Conservation (phyloP, 495 filamentous ascomycete genomes). For the Usnea hakonensis region DNA sequence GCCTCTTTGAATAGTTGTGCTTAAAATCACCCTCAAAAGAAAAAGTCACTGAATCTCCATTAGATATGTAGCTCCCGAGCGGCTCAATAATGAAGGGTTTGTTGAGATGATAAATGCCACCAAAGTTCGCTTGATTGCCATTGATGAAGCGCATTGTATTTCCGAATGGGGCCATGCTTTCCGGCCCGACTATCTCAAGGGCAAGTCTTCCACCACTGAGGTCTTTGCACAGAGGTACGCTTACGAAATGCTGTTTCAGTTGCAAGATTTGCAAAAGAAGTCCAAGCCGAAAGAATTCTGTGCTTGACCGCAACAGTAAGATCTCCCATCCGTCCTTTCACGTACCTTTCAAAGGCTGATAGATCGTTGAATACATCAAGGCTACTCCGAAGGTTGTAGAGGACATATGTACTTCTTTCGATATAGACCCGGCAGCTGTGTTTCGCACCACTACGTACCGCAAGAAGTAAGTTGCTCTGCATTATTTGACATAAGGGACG, state of each 20-base stretch:
- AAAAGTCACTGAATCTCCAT: slow-evolving; percentile 2
- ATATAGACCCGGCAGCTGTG: slow-evolving; percentile 40
- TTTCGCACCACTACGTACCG: slow-evolving; percentile 52
- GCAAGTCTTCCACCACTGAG: not conserved
- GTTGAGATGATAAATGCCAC: slow-evolving; percentile 44
- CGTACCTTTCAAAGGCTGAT: not conserved
- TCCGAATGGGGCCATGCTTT: slow-evolving; percentile 57
- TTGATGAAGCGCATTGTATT: slow-evolving; percentile 55
- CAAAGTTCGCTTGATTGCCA: slow-evolving; percentile 46
- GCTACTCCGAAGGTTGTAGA: slow-evolving; percentile 47
- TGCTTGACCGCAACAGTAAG: slow-evolving; percentile 48
- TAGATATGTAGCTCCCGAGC: slow-evolving; percentile 46
- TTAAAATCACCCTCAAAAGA: not conserved
- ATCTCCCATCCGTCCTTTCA: not conserved
- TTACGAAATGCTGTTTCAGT: slow-evolving; percentile 27
- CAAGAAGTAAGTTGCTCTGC: slow-evolving; percentile 30
- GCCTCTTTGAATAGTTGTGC: not conserved
- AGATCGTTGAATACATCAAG: slow-evolving; percentile 11
- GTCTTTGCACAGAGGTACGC: not conserved
- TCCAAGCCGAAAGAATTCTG: slow-evolving; percentile 48
- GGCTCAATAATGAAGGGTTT: slow-evolving; percentile 52
- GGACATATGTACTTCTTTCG: slow-evolving; percentile 46
- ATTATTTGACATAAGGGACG: slow-evolving; percentile 11
- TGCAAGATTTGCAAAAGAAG: slow-evolving; percentile 48
- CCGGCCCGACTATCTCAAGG: slow-evolving; percentile 49